phyloP scores from a whole-genome alignment of 352 stramenopile genomes.

The Ophiocytium majus region DNA sequence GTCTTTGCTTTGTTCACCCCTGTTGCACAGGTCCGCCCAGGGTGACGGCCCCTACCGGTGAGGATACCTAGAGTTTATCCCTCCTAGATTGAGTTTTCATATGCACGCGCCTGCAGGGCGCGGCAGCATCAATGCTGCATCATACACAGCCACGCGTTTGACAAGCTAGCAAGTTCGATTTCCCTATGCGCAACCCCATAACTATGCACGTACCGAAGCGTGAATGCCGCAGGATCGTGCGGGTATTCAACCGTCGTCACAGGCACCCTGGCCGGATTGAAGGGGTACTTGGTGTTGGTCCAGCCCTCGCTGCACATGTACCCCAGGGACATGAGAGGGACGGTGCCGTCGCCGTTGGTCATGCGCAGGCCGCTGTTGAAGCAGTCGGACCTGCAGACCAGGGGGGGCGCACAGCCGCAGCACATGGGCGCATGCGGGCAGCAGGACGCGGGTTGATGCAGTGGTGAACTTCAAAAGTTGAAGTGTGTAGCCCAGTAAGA shows the following conservation, averaged over 20 bases:
- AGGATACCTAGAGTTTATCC: no score
- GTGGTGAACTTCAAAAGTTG: conserved; percentile 32
- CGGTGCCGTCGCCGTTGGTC: conserved; percentile 83
- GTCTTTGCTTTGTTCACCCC: no score
- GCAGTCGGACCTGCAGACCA: conserved; percentile 30
- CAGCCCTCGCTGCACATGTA: conserved; percentile 86
- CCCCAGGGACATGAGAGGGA: conserved; percentile 85
- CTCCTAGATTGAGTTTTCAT: no score
- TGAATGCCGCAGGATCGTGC: conserved; percentile 50
- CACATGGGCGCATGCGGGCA: neutral
- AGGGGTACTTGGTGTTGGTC: conserved; percentile 63
- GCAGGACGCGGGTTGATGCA: neutral
- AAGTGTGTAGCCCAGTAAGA: no score
- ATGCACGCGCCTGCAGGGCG: no score
- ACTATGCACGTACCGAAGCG: neutral
- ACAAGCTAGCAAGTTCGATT: no score
- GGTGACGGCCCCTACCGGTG: no score
- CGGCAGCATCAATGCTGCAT: no score
- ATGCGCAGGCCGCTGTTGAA: conserved; percentile 71
- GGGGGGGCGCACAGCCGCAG: no score
- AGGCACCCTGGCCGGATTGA: conserved; percentile 79
- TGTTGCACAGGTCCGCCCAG: no score
- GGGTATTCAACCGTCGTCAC: conserved; percentile 69
- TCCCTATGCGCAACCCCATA: no score
- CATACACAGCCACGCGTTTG: no score